A percentile compares a stretch with the other conserved stretches of the same genome.
These are phyloP conservation scores for Hippophae rhamnoides DNA, from an alignment of 306 rosid species.

Conservation along the genomic window DNA sequence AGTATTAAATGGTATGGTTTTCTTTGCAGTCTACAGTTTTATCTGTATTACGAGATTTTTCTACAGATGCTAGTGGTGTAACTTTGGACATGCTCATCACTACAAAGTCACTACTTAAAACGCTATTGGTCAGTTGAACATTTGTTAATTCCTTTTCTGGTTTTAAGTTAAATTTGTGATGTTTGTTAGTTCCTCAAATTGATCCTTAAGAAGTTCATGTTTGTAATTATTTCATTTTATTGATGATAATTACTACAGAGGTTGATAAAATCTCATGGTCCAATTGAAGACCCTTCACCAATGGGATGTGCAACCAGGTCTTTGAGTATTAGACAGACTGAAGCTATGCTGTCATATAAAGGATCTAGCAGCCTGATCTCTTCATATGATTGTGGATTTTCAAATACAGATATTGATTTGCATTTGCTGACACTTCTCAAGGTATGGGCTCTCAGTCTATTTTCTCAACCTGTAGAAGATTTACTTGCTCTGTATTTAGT, in stretches of 20 bases:
- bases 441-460: conserved; percentile 33
- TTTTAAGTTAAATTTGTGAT: conserved; percentile 8
- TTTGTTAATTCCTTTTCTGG: conserved; percentile 22
- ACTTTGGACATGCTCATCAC: conserved; percentile 60
- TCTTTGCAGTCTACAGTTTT: conserved; percentile 80
- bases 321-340: conserved; percentile 61
- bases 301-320: conserved; percentile 55
- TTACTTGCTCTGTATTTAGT: neutral
- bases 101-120: conserved; percentile 59
- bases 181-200: conserved; percentile 8
- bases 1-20: conserved; percentile 28
- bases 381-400: conserved; percentile 68
- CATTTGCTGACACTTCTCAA: conserved; percentile 71
- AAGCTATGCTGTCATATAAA: conserved; percentile 68
- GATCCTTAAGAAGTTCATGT: neutral
- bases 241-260: conserved; percentile 70
- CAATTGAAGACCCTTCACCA: conserved; percentile 95
- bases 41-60: conserved; percentile 60
- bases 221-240: conserved; percentile 25
- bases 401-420: conserved; percentile 68
- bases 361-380: conserved; percentile 65
- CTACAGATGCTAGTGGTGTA: conserved; percentile 49
- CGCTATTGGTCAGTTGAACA: conserved; percentile 70
- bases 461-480: neutral
- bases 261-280: conserved; percentile 77